phyloP scores from a whole-genome alignment of 164 flowering plant species.

The Chloranthus sessilifolius region DNA sequence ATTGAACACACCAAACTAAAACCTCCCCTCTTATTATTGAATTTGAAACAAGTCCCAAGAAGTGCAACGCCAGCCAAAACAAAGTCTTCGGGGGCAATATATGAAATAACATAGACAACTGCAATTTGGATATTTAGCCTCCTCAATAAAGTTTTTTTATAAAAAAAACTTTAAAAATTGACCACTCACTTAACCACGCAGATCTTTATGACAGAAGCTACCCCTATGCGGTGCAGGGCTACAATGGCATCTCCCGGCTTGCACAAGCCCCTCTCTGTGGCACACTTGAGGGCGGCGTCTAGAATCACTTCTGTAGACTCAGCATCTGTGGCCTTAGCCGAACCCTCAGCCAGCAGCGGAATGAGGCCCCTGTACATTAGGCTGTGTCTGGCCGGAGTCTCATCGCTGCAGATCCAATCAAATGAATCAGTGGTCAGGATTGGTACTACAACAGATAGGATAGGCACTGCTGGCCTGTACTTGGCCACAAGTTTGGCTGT shows the following conservation, averaged over 20 bases:
- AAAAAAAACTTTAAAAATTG: neutral
- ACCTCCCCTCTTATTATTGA: neutral
- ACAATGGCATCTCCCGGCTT: conserved; percentile 45
- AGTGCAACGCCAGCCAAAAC: too few species aligned
- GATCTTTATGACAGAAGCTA: conserved; percentile 44
- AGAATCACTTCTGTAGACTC: conserved; percentile 83
- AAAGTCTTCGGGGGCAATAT: neutral
- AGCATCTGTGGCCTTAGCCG: conserved; percentile 80
- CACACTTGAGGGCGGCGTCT: conserved; percentile 69
- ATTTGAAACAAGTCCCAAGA: too few species aligned
- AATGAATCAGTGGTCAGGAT: conserved; percentile 70
- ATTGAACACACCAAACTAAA: neutral
- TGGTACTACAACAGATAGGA: conserved; percentile 79
- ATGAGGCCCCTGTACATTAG: conserved; percentile 69
- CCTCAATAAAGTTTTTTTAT: neutral
- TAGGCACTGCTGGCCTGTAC: conserved; percentile 83
- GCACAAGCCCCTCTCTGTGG: conserved; percentile 43
- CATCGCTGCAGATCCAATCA: conserved; percentile 80
- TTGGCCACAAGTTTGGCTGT: conserved; percentile 85
- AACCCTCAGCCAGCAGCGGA: conserved; percentile 72
- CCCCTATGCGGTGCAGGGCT: conserved; percentile 46
- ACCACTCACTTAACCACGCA: conserved; percentile 34
- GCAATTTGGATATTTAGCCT: neutral
- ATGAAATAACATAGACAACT: too few species aligned
- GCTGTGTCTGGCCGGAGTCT: conserved; percentile 81